A percentile compares a stretch with the other conserved stretches of the same genome.
Evolutionary conservation across 2,329 filamentous ascomycete genomes (phyloP).

Genomic region (Calonectria hawksworthii): DNA sequence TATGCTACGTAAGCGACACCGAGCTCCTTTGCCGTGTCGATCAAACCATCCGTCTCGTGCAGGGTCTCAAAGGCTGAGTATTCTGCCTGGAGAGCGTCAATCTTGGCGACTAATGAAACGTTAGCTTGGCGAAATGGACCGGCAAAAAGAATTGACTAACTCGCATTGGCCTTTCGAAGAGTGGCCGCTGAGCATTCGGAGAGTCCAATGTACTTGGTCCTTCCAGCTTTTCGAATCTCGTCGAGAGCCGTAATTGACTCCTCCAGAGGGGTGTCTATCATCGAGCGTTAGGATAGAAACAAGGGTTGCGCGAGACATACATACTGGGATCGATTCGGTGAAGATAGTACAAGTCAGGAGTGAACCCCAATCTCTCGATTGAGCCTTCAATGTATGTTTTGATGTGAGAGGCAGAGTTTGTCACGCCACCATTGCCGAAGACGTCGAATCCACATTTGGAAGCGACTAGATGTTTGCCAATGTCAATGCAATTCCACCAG

Average conservation of each 20-base stretch:
- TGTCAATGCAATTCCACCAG: not conserved
- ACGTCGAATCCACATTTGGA: conserved; percentile 62
- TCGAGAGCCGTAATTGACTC: conserved; percentile 63
- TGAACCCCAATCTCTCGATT: conserved; percentile 61
- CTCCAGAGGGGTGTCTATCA: conserved; percentile 57
- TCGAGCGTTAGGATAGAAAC: not conserved
- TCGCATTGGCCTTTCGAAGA: conserved; percentile 59
- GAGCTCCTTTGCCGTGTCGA: conserved; percentile 57
- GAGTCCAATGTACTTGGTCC: conserved; percentile 64
- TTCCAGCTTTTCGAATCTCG: conserved; percentile 59
- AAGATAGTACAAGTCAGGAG: conserved; percentile 61
- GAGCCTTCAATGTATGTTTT: conserved; percentile 63
- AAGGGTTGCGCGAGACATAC: conserved; percentile 14
- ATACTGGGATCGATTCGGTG: conserved; percentile 60
- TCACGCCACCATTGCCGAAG: conserved; percentile 52
- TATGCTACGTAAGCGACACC: conserved; percentile 60
- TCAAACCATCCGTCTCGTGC: conserved; percentile 56
- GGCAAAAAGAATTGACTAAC: conserved; percentile 40
- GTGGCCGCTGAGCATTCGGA: conserved; percentile 62
- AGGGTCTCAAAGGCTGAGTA: conserved; percentile 60
- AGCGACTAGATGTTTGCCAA: conserved; percentile 53
- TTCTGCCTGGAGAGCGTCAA: conserved; percentile 62
- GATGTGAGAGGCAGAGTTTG: conserved; percentile 62
- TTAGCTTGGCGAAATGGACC: not conserved
- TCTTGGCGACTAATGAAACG: conserved; percentile 56